Evolutionary conservation across 2,329 filamentous ascomycete species (phyloP), one percentile per base, ranked within the genome.

Genomic region (Colletotrichum sp.): DNA sequence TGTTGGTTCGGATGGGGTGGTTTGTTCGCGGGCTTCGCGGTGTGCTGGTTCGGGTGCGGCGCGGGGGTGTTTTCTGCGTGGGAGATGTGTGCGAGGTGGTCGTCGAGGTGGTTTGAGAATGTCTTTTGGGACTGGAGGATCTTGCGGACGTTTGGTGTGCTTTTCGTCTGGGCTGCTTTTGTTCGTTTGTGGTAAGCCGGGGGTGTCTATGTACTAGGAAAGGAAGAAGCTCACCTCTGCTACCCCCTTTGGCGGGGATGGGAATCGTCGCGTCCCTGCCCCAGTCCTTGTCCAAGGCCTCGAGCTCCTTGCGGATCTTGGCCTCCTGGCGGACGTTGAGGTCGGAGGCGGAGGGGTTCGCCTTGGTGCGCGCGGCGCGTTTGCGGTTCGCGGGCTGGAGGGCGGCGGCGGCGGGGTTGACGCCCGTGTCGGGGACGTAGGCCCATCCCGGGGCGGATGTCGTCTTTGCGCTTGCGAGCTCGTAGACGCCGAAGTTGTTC

Each of bases 381-480:
- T 98, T 98, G 77, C 94, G 90, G 88, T 90, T 91, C 78, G 87
- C 85, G 75, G 86, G 89, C 76, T 84, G 85, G 78, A 88, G 85
- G 75, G 89, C 88, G 67, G 87, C 83, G 79, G 90, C 89, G 12
- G 91, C 89, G 15, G 90, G 89, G 71, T 91, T 89, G 72, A 90
- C 89, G 57, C 84, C 90, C 82, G 91, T 93, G 82, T 98, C 95
- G 34, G 96, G 93, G 2, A 98, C 95, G 83, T 98, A 98, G 15
- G 95, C 95, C 94, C 96, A 99, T 81, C 96, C 96, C 1, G 96
- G 96, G 2, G 95, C 94, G 60, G 90, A 88, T 60, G 92, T 91
- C 18, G 92, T 92, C 77, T 92, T 92, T 32, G 92, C 88, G 81
- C 92, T 92, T 44, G 95, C 94, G 73, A 98, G 88, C 80, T 98